Conservation (phyloP, 2,329 filamentous ascomycete genomes). For the Tolypocladium inflatum region DNA sequence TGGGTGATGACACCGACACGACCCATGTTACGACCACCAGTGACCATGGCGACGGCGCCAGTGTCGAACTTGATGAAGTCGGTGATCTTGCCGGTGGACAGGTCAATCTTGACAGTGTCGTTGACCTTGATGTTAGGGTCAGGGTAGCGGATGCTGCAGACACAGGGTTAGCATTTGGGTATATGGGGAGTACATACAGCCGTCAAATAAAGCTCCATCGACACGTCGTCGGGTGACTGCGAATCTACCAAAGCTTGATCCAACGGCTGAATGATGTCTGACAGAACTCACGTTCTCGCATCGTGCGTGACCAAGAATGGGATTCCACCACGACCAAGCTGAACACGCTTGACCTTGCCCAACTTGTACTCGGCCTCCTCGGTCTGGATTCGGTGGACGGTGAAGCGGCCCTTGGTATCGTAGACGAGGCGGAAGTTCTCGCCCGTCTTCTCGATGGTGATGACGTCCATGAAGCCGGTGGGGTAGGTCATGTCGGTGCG, state of each 20-base stretch:
- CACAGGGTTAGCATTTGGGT: constrained; percentile 27
- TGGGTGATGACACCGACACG: constrained; percentile 99
- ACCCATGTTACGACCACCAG: constrained; percentile 99
- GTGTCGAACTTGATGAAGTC: constrained; percentile 99
- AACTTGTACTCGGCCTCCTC: constrained; percentile 99
- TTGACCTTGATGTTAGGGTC: constrained; percentile 99
- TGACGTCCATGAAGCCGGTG: constrained; percentile 98
- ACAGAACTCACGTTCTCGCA: constrained; percentile 99
- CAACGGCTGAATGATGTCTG: constrained; percentile 99
- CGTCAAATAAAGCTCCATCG: constrained; percentile 30
- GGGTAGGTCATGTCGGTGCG: constrained; percentile 98
- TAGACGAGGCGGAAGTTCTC: constrained; percentile 99
- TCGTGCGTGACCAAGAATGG: constrained; percentile 99
- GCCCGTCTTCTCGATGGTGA: constrained; percentile 98
- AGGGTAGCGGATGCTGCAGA: constrained; percentile 89
- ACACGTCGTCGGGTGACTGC: constrained; percentile 16
- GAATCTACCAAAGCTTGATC: constrained; percentile 91
- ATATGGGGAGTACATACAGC: constrained; percentile 38
- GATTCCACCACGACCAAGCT: constrained; percentile 98
- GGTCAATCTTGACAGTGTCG: constrained; percentile 99
- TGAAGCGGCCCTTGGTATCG: constrained; percentile 99
- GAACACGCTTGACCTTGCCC: constrained; percentile 99
- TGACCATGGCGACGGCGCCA: constrained; percentile 95
- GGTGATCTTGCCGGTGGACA: constrained; percentile 91
- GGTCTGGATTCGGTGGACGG: constrained; percentile 96